phyloP scores from a whole-genome alignment of 2,329 filamentous ascomycete genomes.

The Fonsecaea nubica region DNA sequence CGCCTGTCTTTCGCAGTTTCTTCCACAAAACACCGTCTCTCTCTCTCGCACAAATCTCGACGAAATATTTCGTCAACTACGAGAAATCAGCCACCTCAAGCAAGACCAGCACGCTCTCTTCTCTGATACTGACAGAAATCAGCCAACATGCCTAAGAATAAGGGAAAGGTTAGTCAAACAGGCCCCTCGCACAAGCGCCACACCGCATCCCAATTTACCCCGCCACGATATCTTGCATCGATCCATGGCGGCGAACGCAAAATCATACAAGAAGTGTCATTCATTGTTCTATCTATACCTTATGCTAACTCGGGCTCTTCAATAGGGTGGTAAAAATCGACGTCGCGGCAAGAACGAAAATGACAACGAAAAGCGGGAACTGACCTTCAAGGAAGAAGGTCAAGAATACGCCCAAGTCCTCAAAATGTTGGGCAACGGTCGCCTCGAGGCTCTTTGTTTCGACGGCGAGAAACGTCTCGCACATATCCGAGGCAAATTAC shows the following conservation, averaged over 20 bases:
- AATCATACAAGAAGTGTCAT: neutral
- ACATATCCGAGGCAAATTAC: slow-evolving; percentile 91
- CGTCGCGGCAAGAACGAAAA: slow-evolving; percentile 99
- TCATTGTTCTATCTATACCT: neutral
- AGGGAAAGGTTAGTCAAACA: slow-evolving; percentile 81
- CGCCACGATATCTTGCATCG: slow-evolving; percentile 33
- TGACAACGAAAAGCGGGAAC: slow-evolving; percentile 98
- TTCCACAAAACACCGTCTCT: slow-evolving; percentile 4
- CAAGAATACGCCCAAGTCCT: slow-evolving; percentile 89
- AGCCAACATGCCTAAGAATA: slow-evolving; percentile 92
- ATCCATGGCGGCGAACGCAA: neutral
- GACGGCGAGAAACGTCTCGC: slow-evolving; percentile 87
- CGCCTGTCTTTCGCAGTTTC: slow-evolving; percentile 19
- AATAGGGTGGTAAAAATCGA: slow-evolving; percentile 95
- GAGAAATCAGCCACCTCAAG: neutral
- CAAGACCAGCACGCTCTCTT: neutral
- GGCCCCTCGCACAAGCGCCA: slow-evolving; percentile 39
- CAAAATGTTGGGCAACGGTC: slow-evolving; percentile 96
- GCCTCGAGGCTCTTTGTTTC: slow-evolving; percentile 92
- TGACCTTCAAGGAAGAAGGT: slow-evolving; percentile 98
- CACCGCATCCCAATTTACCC: slow-evolving; percentile 39
- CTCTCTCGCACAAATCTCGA: slow-evolving; percentile 8
- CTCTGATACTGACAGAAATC: slow-evolving; percentile 10
- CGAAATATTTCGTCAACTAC: slow-evolving; percentile 8
- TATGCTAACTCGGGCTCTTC: neutral